Percentiles rank a stretch among this genome's conserved stretches.
phyloP scores from a whole-genome alignment of 108 stramenopile species.

The Schizochytrium sp. region DNA sequence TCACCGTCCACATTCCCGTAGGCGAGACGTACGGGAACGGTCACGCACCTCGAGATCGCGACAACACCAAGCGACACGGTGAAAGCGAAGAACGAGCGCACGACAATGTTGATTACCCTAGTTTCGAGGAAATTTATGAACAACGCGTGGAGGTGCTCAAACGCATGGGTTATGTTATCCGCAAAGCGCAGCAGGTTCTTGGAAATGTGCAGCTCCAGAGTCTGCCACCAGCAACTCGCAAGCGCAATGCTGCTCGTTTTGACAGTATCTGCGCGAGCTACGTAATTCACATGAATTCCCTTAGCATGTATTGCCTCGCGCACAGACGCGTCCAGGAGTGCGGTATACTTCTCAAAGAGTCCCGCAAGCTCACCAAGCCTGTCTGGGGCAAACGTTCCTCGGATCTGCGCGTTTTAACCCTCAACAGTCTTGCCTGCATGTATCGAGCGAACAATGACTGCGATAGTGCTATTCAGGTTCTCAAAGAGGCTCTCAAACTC shows the following conservation, averaged over 20 bases:
- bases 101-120: not conserved
- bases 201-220: not conserved
- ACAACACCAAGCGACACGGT: too few relatives aligned
- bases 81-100: too few relatives aligned
- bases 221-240: not conserved
- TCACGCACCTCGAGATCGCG: too few relatives aligned
- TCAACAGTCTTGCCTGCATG: not conserved
- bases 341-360: not conserved
- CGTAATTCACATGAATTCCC: not conserved
- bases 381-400: not conserved
- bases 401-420: not conserved
- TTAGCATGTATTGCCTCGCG: not conserved
- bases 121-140: not conserved
- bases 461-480: not conserved
- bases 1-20: too few relatives aligned
- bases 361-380: not conserved
- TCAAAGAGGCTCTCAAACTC: not conserved
- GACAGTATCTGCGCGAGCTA: not conserved
- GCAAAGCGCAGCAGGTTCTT: not conserved
- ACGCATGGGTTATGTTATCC: not conserved
- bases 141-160: not conserved
- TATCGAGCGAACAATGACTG: not conserved
- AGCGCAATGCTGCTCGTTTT: not conserved
- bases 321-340: not conserved
- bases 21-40: too few relatives aligned